Base-by-base conservation (phyloP, 1,284 basidiomycete genomes). In the Ceratobasidium sp. region DNA sequence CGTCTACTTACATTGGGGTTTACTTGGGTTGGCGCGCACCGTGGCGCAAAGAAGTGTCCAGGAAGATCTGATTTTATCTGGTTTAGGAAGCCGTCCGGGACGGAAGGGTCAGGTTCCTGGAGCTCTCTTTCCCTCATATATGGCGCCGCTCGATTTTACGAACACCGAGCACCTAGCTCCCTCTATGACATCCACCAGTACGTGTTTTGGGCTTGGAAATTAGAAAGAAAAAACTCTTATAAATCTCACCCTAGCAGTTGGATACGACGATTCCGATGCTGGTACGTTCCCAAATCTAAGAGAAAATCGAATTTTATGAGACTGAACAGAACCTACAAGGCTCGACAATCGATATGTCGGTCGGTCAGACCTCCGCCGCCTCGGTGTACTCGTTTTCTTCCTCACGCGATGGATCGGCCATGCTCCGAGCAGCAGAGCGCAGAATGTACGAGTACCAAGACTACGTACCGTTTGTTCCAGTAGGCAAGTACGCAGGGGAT, bases 381-480 rank as follows among this genome's bases (percentile, higher is more conserved):
- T 74, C 73, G 21, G 46, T 74, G 11, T 72, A 38, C 50, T 74
- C 73, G 26, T 74, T 67, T 54, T 62, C 47, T 18, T 74, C 73
- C 23, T 71, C 57, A 35, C 44, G 57, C n/a, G 58, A 74, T 71
- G 73, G 67, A 8, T 54, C 55, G 14, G 67, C 52, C 11, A 54
- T 74, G 57, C 67, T 74, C 5, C 54, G 73, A 43, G 73, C 71
- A 52, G 66, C 66, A 14, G 55, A 74, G 21, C 67, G 73, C 16
- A 44, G 73, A 32, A 71, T 63, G 43, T 74, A 71, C 67, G 72
- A 74, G 49, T 62, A 43, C 1, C 73, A 74, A 26, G 72, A 64
- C 58, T 66, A 74, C 63, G 7, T 74, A 74, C 67, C 72, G 54
- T 46, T 59, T n/a, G n/a, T 74, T 5, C 73, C 73, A 26, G 73